Percentiles rank a stretch among this genome's conserved stretches.
Conservation (phyloP, 352 stramenopile species). For the Phytopythium aichiense region DNA sequence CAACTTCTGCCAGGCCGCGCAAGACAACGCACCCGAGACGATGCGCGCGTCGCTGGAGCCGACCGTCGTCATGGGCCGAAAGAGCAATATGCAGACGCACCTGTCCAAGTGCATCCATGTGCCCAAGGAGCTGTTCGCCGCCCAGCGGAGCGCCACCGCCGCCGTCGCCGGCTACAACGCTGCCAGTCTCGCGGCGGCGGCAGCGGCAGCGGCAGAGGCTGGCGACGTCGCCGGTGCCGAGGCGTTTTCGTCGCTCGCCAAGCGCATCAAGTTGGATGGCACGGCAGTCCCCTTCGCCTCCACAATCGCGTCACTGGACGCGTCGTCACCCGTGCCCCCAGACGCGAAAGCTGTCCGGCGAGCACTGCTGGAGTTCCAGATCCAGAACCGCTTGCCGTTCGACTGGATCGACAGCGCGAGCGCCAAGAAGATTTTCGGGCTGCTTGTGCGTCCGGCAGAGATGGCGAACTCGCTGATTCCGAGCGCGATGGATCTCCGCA, state of each 20-base stretch:
- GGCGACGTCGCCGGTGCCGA: conserved; percentile 3
- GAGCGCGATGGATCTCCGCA: conserved; percentile 31
- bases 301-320: background rate
- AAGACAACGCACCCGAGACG: conserved; percentile 38
- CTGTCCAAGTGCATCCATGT: conserved; percentile 73
- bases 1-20: conserved; percentile 79
- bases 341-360: conserved; percentile 20
- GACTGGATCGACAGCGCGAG: conserved; percentile 54
- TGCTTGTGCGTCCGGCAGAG: conserved; percentile 14
- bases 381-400: conserved; percentile 66
- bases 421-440: conserved; percentile 42
- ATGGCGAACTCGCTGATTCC: conserved; percentile 21
- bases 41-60: conserved; percentile 49
- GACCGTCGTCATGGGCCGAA: conserved; percentile 63
- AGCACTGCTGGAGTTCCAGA: conserved; percentile 49
- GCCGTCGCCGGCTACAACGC: conserved; percentile 4
- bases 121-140: conserved; percentile 36
- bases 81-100: conserved; percentile 85
- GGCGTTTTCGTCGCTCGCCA: conserved; percentile 13
- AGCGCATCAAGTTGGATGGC: conserved; percentile 16
- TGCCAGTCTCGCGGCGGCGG: conserved; percentile 1
- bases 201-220: background rate
- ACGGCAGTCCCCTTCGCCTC: background rate
- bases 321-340: background rate
- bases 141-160: conserved; percentile 16